These are phyloP conservation scores for Dactylis glomerata DNA, from an alignment of 176 grass and related monocot genomes.

Conservation along the genomic window DNA sequence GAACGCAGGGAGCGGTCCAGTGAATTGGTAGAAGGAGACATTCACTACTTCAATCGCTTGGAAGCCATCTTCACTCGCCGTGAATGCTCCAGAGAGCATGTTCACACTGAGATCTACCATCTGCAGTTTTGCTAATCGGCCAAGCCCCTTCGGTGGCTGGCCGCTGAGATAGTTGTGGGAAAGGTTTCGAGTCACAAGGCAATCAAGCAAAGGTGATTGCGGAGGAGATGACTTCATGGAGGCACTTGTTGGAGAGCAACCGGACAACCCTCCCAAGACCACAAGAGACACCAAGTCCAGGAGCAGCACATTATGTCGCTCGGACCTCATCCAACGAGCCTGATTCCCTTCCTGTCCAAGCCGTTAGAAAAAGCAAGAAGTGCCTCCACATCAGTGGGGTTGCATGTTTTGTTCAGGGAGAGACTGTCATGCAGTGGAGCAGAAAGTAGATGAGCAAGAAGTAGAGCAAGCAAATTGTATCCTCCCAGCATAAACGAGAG, in stretches of 20 bases:
- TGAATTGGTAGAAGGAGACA: slow-evolving; percentile 50
- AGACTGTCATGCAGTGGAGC: neutral
- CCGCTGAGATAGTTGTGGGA: slow-evolving; percentile 54
- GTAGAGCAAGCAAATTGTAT: neutral
- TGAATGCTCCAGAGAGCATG: neutral
- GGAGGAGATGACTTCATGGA: slow-evolving; percentile 43
- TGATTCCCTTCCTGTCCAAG: neutral
- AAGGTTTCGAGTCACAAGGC: slow-evolving; percentile 53
- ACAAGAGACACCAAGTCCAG: slow-evolving; percentile 64
- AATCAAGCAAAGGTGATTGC: slow-evolving; percentile 40
- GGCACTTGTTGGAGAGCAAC: slow-evolving; percentile 52
- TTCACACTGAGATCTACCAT: neutral
- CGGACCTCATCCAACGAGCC: slow-evolving; percentile 32
- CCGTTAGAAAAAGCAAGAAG: slow-evolving; percentile 31
- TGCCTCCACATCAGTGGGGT: slow-evolving; percentile 27
- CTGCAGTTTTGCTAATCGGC: neutral
- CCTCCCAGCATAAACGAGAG: neutral
- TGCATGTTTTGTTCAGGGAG: slow-evolving; percentile 42
- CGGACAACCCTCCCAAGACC: slow-evolving; percentile 44
- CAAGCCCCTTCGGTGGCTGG: neutral
- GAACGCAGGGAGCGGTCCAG: slow-evolving; percentile 36
- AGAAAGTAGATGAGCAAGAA: slow-evolving; percentile 11
- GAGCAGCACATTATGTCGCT: slow-evolving; percentile 42
- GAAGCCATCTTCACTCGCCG: neutral
- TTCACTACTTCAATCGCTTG: slow-evolving; percentile 45